Conservation (phyloP, 495 filamentous ascomycete species). For the Xylaria nigripes region DNA sequence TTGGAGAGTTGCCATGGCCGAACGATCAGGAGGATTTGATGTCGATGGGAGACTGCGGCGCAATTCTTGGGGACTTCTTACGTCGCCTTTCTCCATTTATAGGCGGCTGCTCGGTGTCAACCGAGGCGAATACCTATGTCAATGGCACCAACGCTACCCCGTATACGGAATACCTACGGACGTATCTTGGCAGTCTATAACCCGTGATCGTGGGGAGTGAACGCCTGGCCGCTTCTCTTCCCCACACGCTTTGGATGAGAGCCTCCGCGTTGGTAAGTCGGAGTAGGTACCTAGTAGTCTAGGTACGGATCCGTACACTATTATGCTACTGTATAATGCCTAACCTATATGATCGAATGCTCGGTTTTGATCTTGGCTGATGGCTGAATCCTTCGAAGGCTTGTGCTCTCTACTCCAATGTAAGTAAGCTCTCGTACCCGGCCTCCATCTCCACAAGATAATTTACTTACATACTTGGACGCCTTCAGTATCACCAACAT, state of each 20-base stretch:
- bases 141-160: background rate
- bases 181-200: constrained; percentile 2
- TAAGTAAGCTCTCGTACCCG: no score
- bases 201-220: background rate
- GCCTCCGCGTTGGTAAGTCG: background rate
- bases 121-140: background rate
- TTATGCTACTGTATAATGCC: no score
- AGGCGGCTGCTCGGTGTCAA: background rate
- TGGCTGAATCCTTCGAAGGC: no score
- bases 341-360: no score
- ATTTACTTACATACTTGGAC: no score
- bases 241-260: background rate
- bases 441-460: no score
- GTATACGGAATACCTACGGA: no score
- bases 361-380: no score
- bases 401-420: no score
- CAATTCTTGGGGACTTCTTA: background rate
- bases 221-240: background rate
- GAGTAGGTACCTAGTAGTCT: no score
- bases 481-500: no score
- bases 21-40: background rate
- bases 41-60: background rate
- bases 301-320: no score
- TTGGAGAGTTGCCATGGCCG: constrained; percentile 34
- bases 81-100: background rate